Evolutionary conservation across 2,329 filamentous ascomycete genomes (phyloP).

Genomic region (Trichophyton schoenleinii): DNA sequence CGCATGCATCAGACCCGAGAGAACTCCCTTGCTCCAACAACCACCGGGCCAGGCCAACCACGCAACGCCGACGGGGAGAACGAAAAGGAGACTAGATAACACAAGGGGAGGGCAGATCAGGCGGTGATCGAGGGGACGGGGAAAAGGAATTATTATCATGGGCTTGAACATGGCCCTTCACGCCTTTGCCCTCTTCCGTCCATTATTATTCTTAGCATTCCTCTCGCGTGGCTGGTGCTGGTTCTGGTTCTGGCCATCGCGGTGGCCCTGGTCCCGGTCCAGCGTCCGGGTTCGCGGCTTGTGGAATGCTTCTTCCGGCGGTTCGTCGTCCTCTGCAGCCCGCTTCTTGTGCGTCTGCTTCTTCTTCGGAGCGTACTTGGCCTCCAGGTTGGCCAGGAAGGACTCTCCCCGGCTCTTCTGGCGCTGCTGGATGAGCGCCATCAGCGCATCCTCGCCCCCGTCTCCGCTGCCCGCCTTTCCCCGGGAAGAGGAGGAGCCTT

Average conservation of each 20-base stretch:
- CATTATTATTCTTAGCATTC: not conserved
- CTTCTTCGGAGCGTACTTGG: conserved; percentile 50
- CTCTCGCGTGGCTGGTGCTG: not conserved
- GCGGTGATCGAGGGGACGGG: not conserved
- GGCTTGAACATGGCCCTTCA: not conserved
- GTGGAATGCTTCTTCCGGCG: conserved; percentile 51
- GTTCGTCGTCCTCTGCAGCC: conserved; percentile 36
- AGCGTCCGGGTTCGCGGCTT: not conserved
- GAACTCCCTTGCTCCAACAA: not conserved
- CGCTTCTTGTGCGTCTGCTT: conserved; percentile 38
- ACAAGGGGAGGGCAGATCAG: not conserved
- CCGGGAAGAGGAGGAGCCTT: conserved; percentile 26
- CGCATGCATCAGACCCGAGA: not conserved
- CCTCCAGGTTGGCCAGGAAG: conserved; percentile 63
- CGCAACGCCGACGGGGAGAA: not conserved
- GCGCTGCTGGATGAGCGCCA: conserved; percentile 61
- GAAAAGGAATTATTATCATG: not conserved
- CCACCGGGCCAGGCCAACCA: not conserved
- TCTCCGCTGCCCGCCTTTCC: conserved; percentile 29
- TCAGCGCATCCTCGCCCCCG: conserved; percentile 36
- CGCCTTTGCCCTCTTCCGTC: not conserved
- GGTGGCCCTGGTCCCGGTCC: not conserved
- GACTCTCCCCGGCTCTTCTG: conserved; percentile 49
- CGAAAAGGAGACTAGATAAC: not conserved
- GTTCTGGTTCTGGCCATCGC: not conserved